Percentiles rank a stretch among this genome's conserved stretches.
These are phyloP conservation scores for Verticillium klebahnii DNA, from an alignment of 2,329 filamentous ascomycete species.

Conservation along the genomic window DNA sequence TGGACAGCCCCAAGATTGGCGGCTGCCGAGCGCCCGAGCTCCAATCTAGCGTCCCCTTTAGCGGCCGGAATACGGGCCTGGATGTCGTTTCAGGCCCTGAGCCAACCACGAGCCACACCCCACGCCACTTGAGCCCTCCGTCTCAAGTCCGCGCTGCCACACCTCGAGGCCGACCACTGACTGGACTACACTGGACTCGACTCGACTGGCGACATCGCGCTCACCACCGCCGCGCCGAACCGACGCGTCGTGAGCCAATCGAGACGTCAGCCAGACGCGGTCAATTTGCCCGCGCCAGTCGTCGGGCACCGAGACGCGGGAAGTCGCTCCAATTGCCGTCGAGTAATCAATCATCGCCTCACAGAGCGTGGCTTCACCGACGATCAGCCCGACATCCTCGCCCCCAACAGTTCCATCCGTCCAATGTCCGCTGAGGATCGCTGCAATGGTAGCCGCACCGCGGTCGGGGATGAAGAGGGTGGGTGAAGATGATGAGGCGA, in stretches of 20 bases:
- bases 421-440: neutral
- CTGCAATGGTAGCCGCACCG: neutral
- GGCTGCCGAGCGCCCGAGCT: neutral
- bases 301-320: neutral
- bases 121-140: neutral
- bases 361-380: neutral
- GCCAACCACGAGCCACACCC: neutral
- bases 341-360: neutral
- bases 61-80: neutral
- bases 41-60: neutral
- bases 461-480: neutral
- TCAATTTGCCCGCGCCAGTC: neutral
- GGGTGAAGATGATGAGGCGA: neutral
- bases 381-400: neutral
- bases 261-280: neutral
- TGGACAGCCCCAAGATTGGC: neutral
- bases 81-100: neutral
- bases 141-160: neutral
- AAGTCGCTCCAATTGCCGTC: neutral
- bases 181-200: neutral
- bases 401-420: neutral
- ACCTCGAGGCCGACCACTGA: neutral
- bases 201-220: neutral
- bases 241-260: neutral
- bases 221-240: neutral